Evolutionary conservation across 176 grass and related monocot genomes (phyloP).

Genomic region (Oropetium thomaeum): DNA sequence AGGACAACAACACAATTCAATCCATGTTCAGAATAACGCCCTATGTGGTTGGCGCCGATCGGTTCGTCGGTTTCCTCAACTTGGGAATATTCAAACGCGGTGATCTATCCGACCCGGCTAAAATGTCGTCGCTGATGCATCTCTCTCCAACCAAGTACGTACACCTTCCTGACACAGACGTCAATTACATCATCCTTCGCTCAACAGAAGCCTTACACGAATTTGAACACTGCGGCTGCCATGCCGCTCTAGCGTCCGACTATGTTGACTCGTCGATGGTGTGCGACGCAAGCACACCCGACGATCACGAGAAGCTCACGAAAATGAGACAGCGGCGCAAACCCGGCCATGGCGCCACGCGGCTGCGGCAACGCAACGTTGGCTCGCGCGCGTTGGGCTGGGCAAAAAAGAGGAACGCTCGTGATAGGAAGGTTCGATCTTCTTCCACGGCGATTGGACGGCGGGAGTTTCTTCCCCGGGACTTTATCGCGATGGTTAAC

Average conservation of each 20-base stretch:
- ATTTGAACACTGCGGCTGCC: neutral
- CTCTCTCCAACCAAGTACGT: no score
- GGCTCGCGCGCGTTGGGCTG: neutral
- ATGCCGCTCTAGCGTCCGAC: neutral
- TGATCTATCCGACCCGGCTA: neutral
- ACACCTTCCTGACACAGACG: no score
- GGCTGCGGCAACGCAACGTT: neutral
- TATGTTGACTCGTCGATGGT: neutral
- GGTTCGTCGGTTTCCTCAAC: neutral
- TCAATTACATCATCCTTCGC: neutral
- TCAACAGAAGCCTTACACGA: neutral
- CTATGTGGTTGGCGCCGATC: neutral
- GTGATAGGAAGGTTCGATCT: neutral
- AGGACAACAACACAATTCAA: neutral
- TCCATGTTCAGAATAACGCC: neutral
- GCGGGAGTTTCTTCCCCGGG: neutral
- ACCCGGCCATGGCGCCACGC: conserved; percentile 10
- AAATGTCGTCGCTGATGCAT: neutral
- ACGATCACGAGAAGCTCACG: neutral
- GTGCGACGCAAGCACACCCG: neutral
- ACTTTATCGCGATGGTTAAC: conserved; percentile 25
- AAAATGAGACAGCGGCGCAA: neutral
- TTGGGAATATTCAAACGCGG: neutral
- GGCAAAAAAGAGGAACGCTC: neutral
- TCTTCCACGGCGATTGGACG: neutral